Conservation (phyloP, 371 early-diverging fungal species). For the Dinochytrium kinnereticum region DNA sequence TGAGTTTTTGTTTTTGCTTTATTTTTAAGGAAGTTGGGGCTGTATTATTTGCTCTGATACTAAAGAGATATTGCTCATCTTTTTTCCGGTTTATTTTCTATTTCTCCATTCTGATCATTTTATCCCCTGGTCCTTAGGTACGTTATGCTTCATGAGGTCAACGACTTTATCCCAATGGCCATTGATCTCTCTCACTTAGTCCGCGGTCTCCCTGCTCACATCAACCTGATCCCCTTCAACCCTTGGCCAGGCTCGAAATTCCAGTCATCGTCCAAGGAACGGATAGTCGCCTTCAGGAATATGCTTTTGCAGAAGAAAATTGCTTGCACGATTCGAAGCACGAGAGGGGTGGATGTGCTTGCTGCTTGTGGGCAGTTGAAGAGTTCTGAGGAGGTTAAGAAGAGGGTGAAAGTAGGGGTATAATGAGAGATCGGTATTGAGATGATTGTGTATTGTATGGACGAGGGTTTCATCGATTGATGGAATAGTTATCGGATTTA, state of each 20-base stretch:
- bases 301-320: constrained; percentile 23
- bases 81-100: not conserved
- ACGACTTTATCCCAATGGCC: constrained; percentile 77
- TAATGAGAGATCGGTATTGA: no score
- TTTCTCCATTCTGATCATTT: not conserved
- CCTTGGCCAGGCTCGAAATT: constrained; percentile 47
- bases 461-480: no score
- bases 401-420: no score
- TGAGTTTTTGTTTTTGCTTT: no score
- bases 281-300: constrained; percentile 34
- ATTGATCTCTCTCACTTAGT: constrained; percentile 65
- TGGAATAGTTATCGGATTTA: no score
- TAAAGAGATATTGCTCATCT: no score
- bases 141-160: constrained; percentile 83
- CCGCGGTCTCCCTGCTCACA: constrained; percentile 73
- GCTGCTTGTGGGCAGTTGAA: constrained; percentile 46
- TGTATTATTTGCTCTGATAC: no score
- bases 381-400: constrained; percentile 25
- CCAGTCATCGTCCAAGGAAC: constrained; percentile 16
- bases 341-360: constrained; percentile 36
- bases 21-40: no score
- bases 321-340: constrained; percentile 26
- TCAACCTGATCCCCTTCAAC: constrained; percentile 75
- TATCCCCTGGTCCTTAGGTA: constrained; percentile 54
- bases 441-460: no score